Evolutionary conservation across 192 early-diverging fungal genomes (phyloP).

Genomic region (Martensiomyces pterosporus): DNA sequence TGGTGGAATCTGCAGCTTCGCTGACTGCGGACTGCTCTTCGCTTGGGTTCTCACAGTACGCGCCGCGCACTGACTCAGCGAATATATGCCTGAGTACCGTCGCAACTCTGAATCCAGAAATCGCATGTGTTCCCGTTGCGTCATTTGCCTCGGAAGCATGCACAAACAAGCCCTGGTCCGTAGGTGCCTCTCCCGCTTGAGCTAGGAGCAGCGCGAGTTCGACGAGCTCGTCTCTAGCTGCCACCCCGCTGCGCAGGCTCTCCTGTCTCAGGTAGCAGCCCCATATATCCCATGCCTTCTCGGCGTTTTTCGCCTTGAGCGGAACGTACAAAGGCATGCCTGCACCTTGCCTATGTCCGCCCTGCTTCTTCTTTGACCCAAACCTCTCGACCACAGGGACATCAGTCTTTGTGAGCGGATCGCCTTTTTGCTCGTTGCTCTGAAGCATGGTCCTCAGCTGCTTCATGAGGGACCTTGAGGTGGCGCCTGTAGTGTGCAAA

Average conservation of each 20-base stretch:
- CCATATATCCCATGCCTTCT: conserved; percentile 47
- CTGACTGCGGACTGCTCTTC: no score
- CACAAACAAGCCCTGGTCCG: no score
- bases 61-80: background rate
- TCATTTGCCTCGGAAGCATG: no score
- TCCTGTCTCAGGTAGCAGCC: conserved; percentile 9
- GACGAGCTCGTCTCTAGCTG: conserved; percentile 1
- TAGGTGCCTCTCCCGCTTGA: no score
- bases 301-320: conserved; percentile 27
- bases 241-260: background rate
- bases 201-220: conserved; percentile 21
- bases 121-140: no score
- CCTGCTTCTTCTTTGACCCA: conserved; percentile 7
- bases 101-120: conserved; percentile 7
- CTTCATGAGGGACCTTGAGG: no score
- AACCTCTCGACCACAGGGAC: background rate
- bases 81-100: conserved; percentile 15
- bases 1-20: no score
- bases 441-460: no score
- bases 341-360: conserved; percentile 13
- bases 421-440: background rate
- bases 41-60: background rate
- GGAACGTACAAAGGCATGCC: conserved; percentile 36
- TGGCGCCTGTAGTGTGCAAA: no score
- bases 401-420: conserved; percentile 4